A percentile compares a stretch with the other conserved stretches of the same genome.
Conservation (phyloP, 2,329 filamentous ascomycete genomes). For the Drechmeria coniospora region DNA sequence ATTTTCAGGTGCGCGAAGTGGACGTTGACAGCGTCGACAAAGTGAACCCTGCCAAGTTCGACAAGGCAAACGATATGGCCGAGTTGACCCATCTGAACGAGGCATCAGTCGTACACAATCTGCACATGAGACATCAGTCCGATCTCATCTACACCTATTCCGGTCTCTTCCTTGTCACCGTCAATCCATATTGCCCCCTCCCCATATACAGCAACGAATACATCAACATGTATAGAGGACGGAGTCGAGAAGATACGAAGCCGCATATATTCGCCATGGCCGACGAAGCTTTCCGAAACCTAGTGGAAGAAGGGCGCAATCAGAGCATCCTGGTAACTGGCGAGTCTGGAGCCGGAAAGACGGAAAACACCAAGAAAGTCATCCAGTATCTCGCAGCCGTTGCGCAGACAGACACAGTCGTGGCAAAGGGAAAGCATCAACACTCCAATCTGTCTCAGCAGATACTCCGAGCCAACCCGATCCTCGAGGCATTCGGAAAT, state of each 20-base stretch:
- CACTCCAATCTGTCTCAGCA: conserved; percentile 88
- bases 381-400: conserved; percentile 97
- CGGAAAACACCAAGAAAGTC: conserved; percentile 98
- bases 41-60: conserved; percentile 98
- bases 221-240: conserved; percentile 93
- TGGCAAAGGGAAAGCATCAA: conserved; percentile 38
- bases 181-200: conserved; percentile 89
- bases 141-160: conserved; percentile 98
- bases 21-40: conserved; percentile 85
- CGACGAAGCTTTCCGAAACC: conserved; percentile 86
- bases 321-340: conserved; percentile 97
- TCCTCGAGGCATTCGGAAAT: conserved; percentile 94
- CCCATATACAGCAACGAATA: conserved; percentile 96
- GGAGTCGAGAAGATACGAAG: conserved; percentile 81
- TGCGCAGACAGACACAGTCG: conserved; percentile 63
- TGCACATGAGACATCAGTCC: conserved; percentile 86
- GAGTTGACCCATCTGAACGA: conserved; percentile 97
- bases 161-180: conserved; percentile 86
- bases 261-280: conserved; percentile 98
- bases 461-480: conserved; percentile 89
- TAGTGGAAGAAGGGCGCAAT: conserved; percentile 89
- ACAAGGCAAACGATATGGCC: conserved; percentile 98
- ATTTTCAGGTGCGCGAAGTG: conserved; percentile 68
- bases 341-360: conserved; percentile 96
- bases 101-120: conserved; percentile 91